phyloP scores from a whole-genome alignment of 371 early-diverging fungal genomes.

The Choanephora cucurbitarum region DNA sequence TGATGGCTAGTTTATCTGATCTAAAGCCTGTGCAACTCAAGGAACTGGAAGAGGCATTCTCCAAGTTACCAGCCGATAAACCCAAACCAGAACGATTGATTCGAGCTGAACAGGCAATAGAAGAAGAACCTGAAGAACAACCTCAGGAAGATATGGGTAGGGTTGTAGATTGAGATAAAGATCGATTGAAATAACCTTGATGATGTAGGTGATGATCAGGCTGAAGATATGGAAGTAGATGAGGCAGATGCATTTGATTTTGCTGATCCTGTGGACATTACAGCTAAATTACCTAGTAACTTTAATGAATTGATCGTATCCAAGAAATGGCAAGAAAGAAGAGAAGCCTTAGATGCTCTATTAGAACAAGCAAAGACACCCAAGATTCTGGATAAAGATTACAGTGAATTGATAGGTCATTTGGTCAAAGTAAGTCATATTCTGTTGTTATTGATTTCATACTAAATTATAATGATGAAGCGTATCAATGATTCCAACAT shows the following conservation, averaged over 20 bases:
- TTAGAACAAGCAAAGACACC: constrained; percentile 70
- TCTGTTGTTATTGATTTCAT: not conserved
- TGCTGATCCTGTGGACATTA: constrained; percentile 89
- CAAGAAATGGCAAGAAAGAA: constrained; percentile 95
- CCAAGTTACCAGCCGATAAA: constrained; percentile 65
- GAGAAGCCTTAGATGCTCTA: constrained; percentile 85
- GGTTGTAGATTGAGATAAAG: too few species aligned
- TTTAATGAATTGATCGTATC: constrained; percentile 80
- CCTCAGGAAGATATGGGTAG: constrained; percentile 33
- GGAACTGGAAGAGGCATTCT: constrained; percentile 87
- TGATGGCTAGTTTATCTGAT: constrained; percentile 64
- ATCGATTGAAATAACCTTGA: too few species aligned
- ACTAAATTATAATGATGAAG: constrained; percentile 12
- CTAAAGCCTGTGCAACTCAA: constrained; percentile 89
- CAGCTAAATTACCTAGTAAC: constrained; percentile 77
- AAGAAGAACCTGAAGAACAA: constrained; percentile 53
- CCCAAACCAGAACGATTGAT: constrained; percentile 73
- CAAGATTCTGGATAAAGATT: constrained; percentile 78
- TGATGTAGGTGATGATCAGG: constrained; percentile 20
- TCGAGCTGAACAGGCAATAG: constrained; percentile 73
- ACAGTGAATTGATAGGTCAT: constrained; percentile 78
- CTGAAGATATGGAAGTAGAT: constrained; percentile 44
- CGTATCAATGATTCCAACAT: constrained; percentile 91
- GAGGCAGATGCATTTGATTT: constrained; percentile 66
- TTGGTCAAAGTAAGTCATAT: constrained; percentile 70